Percentiles rank a stretch among this genome's conserved stretches.
phyloP scores from a whole-genome alignment of 2,329 filamentous ascomycete species.

The Eutypa lata region DNA sequence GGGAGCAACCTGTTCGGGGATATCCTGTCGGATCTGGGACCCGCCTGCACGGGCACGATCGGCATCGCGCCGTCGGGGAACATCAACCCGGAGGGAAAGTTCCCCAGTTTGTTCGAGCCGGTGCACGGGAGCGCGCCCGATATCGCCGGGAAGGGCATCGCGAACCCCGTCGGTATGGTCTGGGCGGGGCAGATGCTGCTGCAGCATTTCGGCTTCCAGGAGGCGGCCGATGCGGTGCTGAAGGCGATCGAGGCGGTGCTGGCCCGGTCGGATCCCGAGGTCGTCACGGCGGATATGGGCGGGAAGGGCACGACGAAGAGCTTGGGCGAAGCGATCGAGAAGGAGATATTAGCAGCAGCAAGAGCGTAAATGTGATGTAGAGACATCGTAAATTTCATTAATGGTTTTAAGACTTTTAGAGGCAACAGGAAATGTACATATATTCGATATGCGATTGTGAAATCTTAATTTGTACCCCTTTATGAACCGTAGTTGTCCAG shows the following conservation, averaged over 20 bases:
- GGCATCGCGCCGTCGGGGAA: conserved; percentile 65
- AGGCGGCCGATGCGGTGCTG: conserved; percentile 46
- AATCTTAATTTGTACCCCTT: no score
- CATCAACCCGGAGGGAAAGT: conserved; percentile 56
- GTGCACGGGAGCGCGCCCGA: conserved; percentile 64
- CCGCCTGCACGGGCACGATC: conserved; percentile 62
- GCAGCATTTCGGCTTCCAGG: conserved; percentile 57
- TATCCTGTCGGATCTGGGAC: conserved; percentile 62
- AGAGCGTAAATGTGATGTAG: no score
- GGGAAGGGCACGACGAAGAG: conserved; percentile 54
- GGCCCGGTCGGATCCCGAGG: conserved; percentile 41
- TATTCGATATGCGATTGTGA: no score
- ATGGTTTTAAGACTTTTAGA: no score
- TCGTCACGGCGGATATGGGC: conserved; percentile 59
- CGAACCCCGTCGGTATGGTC: conserved; percentile 64
- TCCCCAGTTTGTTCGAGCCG: conserved; percentile 62
- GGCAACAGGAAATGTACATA: no score
- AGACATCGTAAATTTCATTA: no score
- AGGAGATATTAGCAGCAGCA: conserved; percentile 18
- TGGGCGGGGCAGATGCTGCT: conserved; percentile 71
- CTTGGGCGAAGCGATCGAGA: conserved; percentile 51
- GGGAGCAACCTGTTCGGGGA: conserved; percentile 60
- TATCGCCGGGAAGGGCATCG: conserved; percentile 60
- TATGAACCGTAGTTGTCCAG: no score
- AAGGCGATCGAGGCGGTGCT: conserved; percentile 26